Percentiles rank a stretch among this genome's conserved stretches.
Conservation (phyloP, 371 early-diverging fungal genomes). For the Mortierella sp. region DNA sequence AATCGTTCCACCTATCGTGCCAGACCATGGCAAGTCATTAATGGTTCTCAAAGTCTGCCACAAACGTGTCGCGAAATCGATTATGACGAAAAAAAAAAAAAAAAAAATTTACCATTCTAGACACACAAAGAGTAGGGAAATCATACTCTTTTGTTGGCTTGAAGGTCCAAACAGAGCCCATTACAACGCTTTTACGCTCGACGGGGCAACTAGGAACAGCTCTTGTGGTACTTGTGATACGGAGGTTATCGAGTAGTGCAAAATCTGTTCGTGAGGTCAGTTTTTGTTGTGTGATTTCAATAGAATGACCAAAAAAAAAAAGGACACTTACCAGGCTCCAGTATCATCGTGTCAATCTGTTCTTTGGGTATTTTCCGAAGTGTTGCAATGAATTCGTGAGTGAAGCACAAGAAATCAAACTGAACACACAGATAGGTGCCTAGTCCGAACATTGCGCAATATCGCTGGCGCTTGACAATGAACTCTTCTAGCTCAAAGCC, state of each 20-base stretch:
- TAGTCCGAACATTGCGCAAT: constrained; percentile 88
- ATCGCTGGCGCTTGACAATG: constrained; percentile 90
- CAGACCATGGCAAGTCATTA: background rate
- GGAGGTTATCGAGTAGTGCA: constrained; percentile 36
- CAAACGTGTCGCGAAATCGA: background rate
- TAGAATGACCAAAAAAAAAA: background rate
- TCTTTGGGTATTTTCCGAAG: constrained; percentile 78
- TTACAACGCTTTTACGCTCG: constrained; percentile 83
- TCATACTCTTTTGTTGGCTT: constrained; percentile 61
- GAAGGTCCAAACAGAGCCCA: constrained; percentile 94
- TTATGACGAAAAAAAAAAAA: background rate
- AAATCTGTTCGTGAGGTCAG: constrained; percentile 15
- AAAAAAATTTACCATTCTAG: constrained; percentile 71
- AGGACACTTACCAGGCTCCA: constrained; percentile 50
- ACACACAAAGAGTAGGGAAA: constrained; percentile 76
- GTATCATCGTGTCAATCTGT: constrained; percentile 64
- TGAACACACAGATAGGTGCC: constrained; percentile 89
- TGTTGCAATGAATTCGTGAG: constrained; percentile 91
- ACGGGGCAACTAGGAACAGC: constrained; percentile 82
- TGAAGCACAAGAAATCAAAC: constrained; percentile 91
- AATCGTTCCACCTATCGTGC: constrained; percentile 73
- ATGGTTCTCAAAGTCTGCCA: no score
- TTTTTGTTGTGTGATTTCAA: background rate
- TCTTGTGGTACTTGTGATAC: constrained; percentile 53
- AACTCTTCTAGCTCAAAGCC: constrained; percentile 92